Conservation (phyloP, 257 asterid species). For the Nicotiana knightiana region DNA sequence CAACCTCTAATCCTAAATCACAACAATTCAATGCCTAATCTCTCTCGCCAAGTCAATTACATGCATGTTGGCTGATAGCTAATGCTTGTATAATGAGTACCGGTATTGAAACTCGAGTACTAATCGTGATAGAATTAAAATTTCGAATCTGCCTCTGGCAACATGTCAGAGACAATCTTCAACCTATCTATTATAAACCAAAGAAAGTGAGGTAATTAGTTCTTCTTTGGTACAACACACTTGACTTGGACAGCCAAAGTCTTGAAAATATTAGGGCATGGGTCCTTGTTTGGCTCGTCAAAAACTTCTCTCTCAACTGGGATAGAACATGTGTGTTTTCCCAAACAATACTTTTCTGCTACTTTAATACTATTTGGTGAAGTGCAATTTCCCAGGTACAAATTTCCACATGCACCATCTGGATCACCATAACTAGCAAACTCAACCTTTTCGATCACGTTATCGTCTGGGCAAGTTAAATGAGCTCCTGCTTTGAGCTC, state of each 20-base stretch:
- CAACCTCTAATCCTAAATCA: too few species aligned
- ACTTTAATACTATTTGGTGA: constrained; percentile 28
- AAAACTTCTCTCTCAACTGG: constrained; percentile 47
- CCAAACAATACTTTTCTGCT: constrained; percentile 55
- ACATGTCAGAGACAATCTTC: background rate
- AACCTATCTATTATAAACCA: background rate
- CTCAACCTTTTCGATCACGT: constrained; percentile 41
- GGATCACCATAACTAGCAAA: constrained; percentile 61
- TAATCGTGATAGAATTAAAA: too few species aligned
- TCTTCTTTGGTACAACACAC: constrained; percentile 25
- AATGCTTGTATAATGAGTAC: too few species aligned
- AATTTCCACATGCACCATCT: constrained; percentile 70
- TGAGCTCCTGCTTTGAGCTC: constrained; percentile 43
- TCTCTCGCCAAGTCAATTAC: too few species aligned
- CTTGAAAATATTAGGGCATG: constrained; percentile 49
- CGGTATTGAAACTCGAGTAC: too few species aligned
- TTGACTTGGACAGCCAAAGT: constrained; percentile 60
- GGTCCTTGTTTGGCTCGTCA: constrained; percentile 30
- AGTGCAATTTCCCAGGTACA: constrained; percentile 40
- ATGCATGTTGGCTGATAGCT: too few species aligned
- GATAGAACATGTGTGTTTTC: constrained; percentile 52
- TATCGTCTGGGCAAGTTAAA: constrained; percentile 51
- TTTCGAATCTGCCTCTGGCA: too few species aligned
- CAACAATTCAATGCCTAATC: too few species aligned
- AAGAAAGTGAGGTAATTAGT: background rate